A percentile compares a stretch with the other conserved stretches of the same genome.
These are phyloP conservation scores for Pleurostoma richardsiae DNA, from an alignment of 2,329 filamentous ascomycete genomes.

Conservation along the genomic window DNA sequence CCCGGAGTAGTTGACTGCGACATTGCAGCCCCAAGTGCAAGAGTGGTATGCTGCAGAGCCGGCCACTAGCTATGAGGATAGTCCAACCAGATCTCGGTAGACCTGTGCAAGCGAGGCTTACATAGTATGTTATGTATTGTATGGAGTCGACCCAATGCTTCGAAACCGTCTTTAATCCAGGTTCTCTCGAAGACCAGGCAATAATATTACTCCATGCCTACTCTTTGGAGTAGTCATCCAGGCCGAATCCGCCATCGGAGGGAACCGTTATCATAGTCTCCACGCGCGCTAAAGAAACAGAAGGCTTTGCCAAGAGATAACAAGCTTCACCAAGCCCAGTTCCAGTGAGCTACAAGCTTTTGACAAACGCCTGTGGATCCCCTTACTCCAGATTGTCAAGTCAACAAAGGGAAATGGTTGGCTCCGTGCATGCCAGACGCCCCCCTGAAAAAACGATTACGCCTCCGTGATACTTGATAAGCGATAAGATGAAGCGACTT, in stretches of 20 bases:
- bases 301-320: background rate
- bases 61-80: too few species aligned
- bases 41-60: too few species aligned
- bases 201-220: too few species aligned
- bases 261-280: slow-evolving; percentile 15
- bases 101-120: too few species aligned
- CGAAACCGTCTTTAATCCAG: too few species aligned
- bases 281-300: background rate
- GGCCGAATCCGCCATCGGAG: background rate
- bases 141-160: too few species aligned
- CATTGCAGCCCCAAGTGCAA: too few species aligned
- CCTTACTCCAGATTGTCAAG: background rate
- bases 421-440: background rate
- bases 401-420: background rate
- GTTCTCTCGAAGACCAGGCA: too few species aligned
- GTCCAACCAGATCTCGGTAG: too few species aligned
- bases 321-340: background rate
- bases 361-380: background rate
- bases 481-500: background rate
- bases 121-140: too few species aligned
- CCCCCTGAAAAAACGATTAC: background rate
- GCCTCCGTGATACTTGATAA: background rate
- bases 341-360: background rate
- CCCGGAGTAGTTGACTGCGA: too few species aligned
- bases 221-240: too few species aligned